These are phyloP conservation scores for Cicer pinnatifidum DNA, from an alignment of 306 rosid species.

Conservation along the genomic window DNA sequence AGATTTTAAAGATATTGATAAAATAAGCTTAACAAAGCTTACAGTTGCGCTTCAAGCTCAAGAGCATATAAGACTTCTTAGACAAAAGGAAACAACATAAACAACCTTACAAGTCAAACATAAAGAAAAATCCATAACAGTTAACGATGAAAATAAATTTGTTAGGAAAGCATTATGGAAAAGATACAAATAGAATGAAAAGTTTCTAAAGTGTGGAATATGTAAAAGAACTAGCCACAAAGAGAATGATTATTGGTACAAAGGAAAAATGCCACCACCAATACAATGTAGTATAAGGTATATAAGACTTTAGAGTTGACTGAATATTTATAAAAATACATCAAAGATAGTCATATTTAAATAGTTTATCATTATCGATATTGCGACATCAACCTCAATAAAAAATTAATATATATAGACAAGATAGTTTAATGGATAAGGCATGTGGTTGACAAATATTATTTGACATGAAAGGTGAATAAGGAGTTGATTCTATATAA, in stretches of 20 bases:
- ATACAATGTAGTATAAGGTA: background rate
- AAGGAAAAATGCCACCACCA: background rate
- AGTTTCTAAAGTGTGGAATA: background rate
- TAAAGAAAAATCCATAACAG: background rate
- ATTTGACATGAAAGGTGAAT: no score
- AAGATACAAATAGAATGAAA: background rate
- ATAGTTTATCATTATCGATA: no score
- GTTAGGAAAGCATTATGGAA: background rate
- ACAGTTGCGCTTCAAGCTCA: background rate
- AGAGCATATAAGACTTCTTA: background rate
- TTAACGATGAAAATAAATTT: background rate
- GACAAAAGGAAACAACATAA: background rate
- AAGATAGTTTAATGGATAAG: no score
- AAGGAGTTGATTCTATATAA: no score
- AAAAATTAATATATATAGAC: no score
- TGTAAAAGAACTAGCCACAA: background rate
- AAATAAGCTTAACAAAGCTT: background rate
- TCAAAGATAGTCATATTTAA: no score
- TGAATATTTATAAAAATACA: no score
- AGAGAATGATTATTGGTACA: background rate
- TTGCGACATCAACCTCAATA: no score
- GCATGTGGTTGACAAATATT: no score
- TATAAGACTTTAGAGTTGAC: no score
- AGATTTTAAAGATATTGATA: no score
- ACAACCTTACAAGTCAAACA: background rate